Evolutionary conservation across 2,329 filamentous ascomycete species (phyloP).

Genomic region (Ascochyta fabae): DNA sequence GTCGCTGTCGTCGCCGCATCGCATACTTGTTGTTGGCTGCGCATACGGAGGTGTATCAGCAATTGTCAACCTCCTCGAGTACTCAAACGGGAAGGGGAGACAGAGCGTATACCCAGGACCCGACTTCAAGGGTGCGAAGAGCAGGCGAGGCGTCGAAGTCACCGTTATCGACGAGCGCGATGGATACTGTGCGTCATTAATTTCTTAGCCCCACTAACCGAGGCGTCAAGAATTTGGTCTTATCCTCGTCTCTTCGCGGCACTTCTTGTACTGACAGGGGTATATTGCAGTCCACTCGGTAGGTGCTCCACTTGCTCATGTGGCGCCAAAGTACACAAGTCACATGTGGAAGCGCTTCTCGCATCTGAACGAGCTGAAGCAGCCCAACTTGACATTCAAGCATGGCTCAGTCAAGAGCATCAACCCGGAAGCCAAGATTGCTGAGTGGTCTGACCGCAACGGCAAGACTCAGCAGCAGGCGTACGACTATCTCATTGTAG

Average conservation of each 20-base stretch:
- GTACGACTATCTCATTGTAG: constrained; percentile 80
- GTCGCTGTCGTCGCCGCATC: constrained; percentile 41
- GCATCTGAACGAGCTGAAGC: constrained; percentile 70
- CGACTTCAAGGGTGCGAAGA: constrained; percentile 43
- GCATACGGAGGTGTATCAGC: constrained; percentile 75
- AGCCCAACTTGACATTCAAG: constrained; percentile 67
- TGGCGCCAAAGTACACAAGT: constrained; percentile 66
- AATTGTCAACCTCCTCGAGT: constrained; percentile 70
- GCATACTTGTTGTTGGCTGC: constrained; percentile 70
- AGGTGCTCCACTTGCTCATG: constrained; percentile 74
- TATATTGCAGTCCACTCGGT: constrained; percentile 70
- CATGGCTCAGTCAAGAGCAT: constrained; percentile 70
- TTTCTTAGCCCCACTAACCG: constrained; percentile 25
- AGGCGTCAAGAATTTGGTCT: constrained; percentile 17
- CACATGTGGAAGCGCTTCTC: constrained; percentile 74
- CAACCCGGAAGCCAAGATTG: constrained; percentile 65
- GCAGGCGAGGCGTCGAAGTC: constrained; percentile 67
- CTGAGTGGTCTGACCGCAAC: constrained; percentile 60
- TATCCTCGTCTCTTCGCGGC: constrained; percentile 11
- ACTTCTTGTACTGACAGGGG: constrained; percentile 26
- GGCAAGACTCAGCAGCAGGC: constrained; percentile 52
- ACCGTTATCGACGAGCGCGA: constrained; percentile 81
- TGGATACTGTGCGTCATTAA: constrained; percentile 71
- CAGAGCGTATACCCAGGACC: constrained; percentile 51
- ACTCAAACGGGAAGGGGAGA: constrained; percentile 63